phyloP scores from a whole-genome alignment of 352 stramenopile genomes.

The Globisporangium uncinulatum region DNA sequence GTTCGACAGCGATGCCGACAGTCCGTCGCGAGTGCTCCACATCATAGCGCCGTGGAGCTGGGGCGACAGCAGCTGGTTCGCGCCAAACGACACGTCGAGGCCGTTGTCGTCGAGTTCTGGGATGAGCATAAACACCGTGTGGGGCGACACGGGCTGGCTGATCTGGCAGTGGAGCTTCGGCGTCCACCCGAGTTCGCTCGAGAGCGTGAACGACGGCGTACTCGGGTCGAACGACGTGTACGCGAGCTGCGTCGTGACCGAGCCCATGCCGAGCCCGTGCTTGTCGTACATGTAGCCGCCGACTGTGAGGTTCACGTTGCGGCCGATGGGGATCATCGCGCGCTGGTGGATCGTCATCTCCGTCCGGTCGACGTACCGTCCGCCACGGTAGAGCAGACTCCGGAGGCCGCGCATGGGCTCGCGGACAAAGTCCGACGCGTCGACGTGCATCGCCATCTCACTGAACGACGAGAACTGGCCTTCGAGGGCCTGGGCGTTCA shows the following conservation, averaged over 20 bases:
- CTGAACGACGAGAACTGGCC: slow-evolving; percentile 76
- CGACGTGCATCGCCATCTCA: slow-evolving; percentile 76
- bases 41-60: slow-evolving; percentile 75
- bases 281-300: slow-evolving; percentile 85
- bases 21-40: slow-evolving; percentile 71
- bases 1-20: slow-evolving; percentile 58
- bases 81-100: slow-evolving; percentile 63
- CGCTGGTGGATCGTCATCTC: slow-evolving; percentile 82
- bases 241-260: slow-evolving; percentile 54
- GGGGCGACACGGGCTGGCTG: slow-evolving; percentile 63
- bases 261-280: slow-evolving; percentile 61
- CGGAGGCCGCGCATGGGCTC: slow-evolving; percentile 50
- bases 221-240: slow-evolving; percentile 66
- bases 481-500: slow-evolving; percentile 68
- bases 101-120: slow-evolving; percentile 67
- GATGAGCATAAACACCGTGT: slow-evolving; percentile 71
- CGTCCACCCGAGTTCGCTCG: slow-evolving; percentile 69
- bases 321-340: slow-evolving; percentile 56
- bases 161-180: slow-evolving; percentile 73
- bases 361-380: slow-evolving; percentile 46
- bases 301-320: slow-evolving; percentile 50
- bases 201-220: slow-evolving; percentile 49
- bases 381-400: slow-evolving; percentile 38
- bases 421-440: slow-evolving; percentile 69
- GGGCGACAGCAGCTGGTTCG: slow-evolving; percentile 54